Evolutionary conservation across 495 filamentous ascomycete species (phyloP).

Genomic region (Lasiosphaeriaceae sp.): DNA sequence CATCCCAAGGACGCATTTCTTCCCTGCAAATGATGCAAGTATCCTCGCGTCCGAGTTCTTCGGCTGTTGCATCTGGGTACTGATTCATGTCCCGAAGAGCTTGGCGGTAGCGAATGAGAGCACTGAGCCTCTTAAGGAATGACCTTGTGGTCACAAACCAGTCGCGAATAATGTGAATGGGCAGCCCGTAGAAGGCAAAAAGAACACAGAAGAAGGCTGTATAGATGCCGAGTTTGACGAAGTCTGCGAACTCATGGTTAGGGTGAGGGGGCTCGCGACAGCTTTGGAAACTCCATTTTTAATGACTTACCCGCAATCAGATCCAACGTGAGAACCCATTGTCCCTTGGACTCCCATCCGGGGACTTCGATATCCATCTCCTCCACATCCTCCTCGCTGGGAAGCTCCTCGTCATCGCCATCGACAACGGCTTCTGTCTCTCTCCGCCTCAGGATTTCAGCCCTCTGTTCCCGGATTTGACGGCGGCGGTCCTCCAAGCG

Average conservation of each 20-base stretch:
- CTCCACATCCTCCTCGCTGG: conserved; percentile 74
- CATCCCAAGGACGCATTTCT: conserved; percentile 78
- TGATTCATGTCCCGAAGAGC: conserved; percentile 87
- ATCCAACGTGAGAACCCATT: conserved; percentile 88
- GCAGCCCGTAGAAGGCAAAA: conserved; percentile 87
- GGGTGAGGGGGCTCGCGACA: background rate
- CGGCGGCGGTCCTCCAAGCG: conserved; percentile 58
- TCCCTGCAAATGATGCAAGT: conserved; percentile 98
- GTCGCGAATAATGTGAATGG: conserved; percentile 94
- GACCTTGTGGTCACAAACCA: conserved; percentile 89
- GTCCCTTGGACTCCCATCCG: conserved; percentile 95
- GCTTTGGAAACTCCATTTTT: background rate
- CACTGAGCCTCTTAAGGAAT: conserved; percentile 80
- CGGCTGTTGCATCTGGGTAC: conserved; percentile 86
- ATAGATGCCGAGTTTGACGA: conserved; percentile 86
- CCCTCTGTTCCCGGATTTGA: conserved; percentile 54
- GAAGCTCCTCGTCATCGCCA: conserved; percentile 48
- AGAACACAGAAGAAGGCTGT: conserved; percentile 89
- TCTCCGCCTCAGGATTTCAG: conserved; percentile 60
- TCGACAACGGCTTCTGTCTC: conserved; percentile 44
- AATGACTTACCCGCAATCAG: conserved; percentile 64
- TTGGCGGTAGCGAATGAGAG: conserved; percentile 82
- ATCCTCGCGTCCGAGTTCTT: conserved; percentile 80
- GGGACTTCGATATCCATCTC: conserved; percentile 91
- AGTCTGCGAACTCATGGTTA: conserved; percentile 50